Evolutionary conservation across 1,284 basidiomycete genomes (phyloP), one percentile per base, ranked within the genome.

Genomic region (Ustilago lituana): DNA sequence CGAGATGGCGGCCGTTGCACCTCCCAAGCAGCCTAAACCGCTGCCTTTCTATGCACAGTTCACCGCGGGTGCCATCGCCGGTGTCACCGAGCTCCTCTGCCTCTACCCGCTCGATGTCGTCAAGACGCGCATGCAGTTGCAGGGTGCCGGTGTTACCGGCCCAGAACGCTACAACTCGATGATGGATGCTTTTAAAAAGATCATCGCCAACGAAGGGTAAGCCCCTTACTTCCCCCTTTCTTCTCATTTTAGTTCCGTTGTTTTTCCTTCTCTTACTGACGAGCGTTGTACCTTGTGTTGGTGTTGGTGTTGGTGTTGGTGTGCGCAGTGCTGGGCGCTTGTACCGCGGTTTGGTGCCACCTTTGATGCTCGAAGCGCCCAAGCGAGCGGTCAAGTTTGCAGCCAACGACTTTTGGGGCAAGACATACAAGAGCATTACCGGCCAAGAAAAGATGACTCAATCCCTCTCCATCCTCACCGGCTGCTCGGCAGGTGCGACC

Each of bases 71-170:
- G 93, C 93, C 8, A 92, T 94, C 72, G 93, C 93, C 73, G 92
- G 86, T 76, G 85, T 86, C 43, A 87, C 87, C 12, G 95, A 98
- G 84, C 91, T 98, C 55, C 85, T 96, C 73, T 93, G 88, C 9
- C 93, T 97, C 76, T 93, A 95, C 76, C 93, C 93, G 58, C 89
- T 95, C 67, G 73, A 81, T 65, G 79, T 81, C 17, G 80, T 98
- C 83, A 98, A 98, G 86, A 99, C 95, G 11, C 91, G 95, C 29
- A 94, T 98, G 89, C 96, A 98, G 83, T 86, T 99, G 23, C 91
- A 93, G 82, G 91, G 89, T 83, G 85, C 87, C 33, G 84, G 87
- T 47, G 85, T 87, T 54, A 90, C 77, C 8, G 82, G 80, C 15
- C 76, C 74, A 0, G 80, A 83, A 37, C 72, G 80, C 36, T 84